Evolutionary conservation across 371 early-diverging fungal genomes (phyloP).

Genomic region (Choanephora cucurbitarum): DNA sequence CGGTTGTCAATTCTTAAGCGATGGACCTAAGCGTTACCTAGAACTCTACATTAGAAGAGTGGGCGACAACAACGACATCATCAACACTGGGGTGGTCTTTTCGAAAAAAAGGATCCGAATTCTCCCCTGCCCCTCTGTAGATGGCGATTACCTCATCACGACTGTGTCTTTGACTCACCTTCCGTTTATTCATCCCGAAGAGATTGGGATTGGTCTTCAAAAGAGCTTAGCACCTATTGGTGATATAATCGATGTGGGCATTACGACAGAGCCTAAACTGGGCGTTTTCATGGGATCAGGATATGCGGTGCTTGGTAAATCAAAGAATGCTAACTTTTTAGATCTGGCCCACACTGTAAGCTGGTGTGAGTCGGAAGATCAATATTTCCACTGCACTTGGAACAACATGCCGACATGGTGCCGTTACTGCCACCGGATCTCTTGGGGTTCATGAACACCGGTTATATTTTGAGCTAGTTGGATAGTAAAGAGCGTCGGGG

Average conservation of each 20-base stretch:
- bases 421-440: not conserved
- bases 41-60: not conserved
- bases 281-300: conserved; percentile 2
- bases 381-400: not conserved
- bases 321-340: not conserved
- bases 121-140: not conserved
- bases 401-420: conserved; percentile 3
- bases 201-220: not conserved
- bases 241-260: not conserved
- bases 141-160: not conserved
- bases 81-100: not conserved
- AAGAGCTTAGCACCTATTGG: conserved; percentile 2
- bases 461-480: too few species aligned
- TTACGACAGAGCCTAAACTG: not conserved
- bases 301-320: not conserved
- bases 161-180: not conserved
- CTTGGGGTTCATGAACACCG: too few species aligned
- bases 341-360: not conserved
- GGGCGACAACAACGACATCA: not conserved
- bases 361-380: not conserved
- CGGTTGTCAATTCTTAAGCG: not conserved
- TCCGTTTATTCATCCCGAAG: not conserved
- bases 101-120: not conserved
- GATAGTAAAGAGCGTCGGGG: too few species aligned
- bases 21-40: not conserved